Percentiles rank a stretch among this genome's conserved stretches.
phyloP scores from a whole-genome alignment of 148 eudicot species.

The Camellia lanceoleosa region DNA sequence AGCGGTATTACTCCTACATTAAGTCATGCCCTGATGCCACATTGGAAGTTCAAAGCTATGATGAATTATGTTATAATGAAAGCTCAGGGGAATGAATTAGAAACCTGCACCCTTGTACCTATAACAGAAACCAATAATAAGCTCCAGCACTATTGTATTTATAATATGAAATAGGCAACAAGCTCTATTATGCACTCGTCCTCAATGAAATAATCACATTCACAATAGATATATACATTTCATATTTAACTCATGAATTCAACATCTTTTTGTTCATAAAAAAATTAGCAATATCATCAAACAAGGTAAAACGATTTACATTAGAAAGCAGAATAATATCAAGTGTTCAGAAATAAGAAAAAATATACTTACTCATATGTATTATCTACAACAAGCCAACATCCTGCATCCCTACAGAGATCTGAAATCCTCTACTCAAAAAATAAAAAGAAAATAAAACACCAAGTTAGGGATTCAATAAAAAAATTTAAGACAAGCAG shows the following conservation, averaged over 20 bases:
- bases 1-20: not conserved
- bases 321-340: not conserved
- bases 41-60: not conserved
- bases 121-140: not conserved
- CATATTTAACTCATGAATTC: not conserved
- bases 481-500: slow-evolving; percentile 13
- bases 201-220: not conserved
- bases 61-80: not conserved
- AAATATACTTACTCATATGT: slow-evolving; percentile 87
- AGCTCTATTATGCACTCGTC: not conserved
- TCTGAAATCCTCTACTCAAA: slow-evolving; percentile 78
- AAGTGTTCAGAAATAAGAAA: not conserved
- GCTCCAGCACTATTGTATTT: not conserved
- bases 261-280: not conserved
- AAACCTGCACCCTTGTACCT: not conserved
- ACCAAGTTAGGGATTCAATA: slow-evolving; percentile 19
- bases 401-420: slow-evolving; percentile 75
- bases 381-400: slow-evolving; percentile 98
- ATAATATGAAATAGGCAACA: not conserved
- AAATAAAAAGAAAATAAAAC: slow-evolving; percentile 8
- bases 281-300: not conserved
- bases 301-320: not conserved
- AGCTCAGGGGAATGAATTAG: not conserved
- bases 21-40: not conserved
- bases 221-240: too few species aligned